A percentile compares a stretch with the other conserved stretches of the same genome.
Evolutionary conservation across 2,329 filamentous ascomycete genomes (phyloP).

Genomic region (Microdochium bolleyi): DNA sequence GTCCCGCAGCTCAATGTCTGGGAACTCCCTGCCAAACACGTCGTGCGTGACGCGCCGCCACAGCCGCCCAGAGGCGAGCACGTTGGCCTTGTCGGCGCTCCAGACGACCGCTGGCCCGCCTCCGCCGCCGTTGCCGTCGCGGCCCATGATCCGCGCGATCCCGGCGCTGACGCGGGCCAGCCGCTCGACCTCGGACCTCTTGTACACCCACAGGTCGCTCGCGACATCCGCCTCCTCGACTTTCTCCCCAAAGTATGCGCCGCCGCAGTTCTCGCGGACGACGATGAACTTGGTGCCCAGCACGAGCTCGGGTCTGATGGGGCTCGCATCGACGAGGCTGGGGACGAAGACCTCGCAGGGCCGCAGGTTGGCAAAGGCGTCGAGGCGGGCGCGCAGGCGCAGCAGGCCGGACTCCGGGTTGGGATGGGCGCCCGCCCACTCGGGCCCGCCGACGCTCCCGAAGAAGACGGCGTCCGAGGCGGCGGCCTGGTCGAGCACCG

Average conservation of each 20-base stretch:
- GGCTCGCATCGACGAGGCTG: slow-evolving; percentile 24
- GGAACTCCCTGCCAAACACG: slow-evolving; percentile 31
- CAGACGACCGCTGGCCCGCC: slow-evolving; percentile 31
- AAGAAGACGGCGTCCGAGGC: slow-evolving; percentile 36
- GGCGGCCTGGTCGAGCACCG: slow-evolving; percentile 29
- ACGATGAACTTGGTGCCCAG: slow-evolving; percentile 38
- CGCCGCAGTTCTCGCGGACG: slow-evolving; percentile 40
- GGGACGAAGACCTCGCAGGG: slow-evolving; percentile 37
- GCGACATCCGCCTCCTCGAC: slow-evolving; percentile 31
- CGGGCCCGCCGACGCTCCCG: slow-evolving; percentile 37
- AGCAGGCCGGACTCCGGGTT: slow-evolving; percentile 37
- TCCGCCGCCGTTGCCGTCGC: slow-evolving; percentile 12
- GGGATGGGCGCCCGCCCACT: slow-evolving; percentile 30
- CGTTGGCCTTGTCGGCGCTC: slow-evolving; percentile 44
- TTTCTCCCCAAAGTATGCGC: slow-evolving; percentile 41
- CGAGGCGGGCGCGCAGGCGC: slow-evolving; percentile 27
- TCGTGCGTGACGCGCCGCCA: slow-evolving; percentile 36
- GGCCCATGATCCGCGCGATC: slow-evolving; percentile 26
- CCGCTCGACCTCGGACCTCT: slow-evolving; percentile 34
- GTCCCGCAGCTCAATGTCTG: slow-evolving; percentile 31
- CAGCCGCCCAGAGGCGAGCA: slow-evolving; percentile 39
- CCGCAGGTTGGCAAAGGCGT: slow-evolving; percentile 42
- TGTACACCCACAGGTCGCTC: slow-evolving; percentile 40
- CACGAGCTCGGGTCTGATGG: slow-evolving; percentile 35
- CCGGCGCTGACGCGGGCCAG: slow-evolving; percentile 35